A percentile compares a stretch with the other conserved stretches of the same genome.
Conservation (phyloP, 2,329 filamentous ascomycete genomes). For the Curvularia hawaiiensis region DNA sequence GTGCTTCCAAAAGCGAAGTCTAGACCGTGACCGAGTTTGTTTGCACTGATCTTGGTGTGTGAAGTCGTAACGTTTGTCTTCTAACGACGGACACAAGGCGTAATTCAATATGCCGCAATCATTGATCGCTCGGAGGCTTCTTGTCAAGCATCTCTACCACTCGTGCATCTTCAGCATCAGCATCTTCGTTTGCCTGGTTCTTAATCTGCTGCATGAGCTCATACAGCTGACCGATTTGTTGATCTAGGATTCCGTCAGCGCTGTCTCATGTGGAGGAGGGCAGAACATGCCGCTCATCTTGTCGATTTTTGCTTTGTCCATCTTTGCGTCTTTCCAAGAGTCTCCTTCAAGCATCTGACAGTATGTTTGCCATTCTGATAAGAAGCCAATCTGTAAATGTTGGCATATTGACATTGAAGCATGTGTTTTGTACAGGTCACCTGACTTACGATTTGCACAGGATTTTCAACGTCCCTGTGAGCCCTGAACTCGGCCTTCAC, state of each 20-base stretch:
- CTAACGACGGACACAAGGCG: constrained; percentile 5
- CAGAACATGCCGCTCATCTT: constrained; percentile 87
- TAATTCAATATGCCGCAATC: constrained; percentile 20
- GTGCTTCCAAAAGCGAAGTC: constrained; percentile 1
- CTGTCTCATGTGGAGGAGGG: not conserved
- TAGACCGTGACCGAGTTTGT: constrained; percentile 17
- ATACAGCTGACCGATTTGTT: constrained; percentile 92
- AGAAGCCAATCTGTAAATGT: constrained; percentile 79
- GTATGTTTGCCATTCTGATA: constrained; percentile 96
- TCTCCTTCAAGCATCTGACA: constrained; percentile 91
- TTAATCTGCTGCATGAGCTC: constrained; percentile 88
- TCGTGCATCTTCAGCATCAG: constrained; percentile 41
- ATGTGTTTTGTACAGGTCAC: not conserved
- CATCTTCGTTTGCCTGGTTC: constrained; percentile 56
- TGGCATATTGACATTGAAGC: constrained; percentile 3
- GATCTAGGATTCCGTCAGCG: constrained; percentile 61
- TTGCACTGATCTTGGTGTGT: constrained; percentile 13
- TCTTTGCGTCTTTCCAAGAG: constrained; percentile 79
- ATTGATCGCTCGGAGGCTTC: constrained; percentile 36
- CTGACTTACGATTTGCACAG: constrained; percentile 81
- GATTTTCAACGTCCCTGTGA: constrained; percentile 84
- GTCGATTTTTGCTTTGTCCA: constrained; percentile 82
- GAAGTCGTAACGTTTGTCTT: constrained; percentile 23
- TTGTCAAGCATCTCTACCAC: constrained; percentile 39
- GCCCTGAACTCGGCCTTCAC: constrained; percentile 90